Evolutionary conservation across 2,329 filamentous ascomycete genomes (phyloP).

Genomic region (Penicillium sclerotiorum): DNA sequence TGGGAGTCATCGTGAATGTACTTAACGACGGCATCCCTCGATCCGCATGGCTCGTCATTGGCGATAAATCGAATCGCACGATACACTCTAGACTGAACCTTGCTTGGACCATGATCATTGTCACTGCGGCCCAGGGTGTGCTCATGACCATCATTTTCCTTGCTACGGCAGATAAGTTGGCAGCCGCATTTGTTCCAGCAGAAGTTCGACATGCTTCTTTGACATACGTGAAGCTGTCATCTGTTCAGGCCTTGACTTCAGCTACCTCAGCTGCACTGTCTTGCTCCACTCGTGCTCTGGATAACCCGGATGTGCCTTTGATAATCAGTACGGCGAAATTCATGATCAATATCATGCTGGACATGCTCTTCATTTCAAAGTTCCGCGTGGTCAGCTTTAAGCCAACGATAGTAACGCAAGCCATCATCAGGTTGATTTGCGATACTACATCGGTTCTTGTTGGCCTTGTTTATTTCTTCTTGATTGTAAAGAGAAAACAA

Average conservation of each 20-base stretch:
- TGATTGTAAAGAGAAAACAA: slow-evolving; percentile 37
- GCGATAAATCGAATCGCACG: slow-evolving; percentile 60
- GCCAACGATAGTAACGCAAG: slow-evolving; percentile 67
- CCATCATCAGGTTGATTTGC: slow-evolving; percentile 64
- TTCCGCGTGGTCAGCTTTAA: slow-evolving; percentile 60
- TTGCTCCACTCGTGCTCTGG: slow-evolving; percentile 64
- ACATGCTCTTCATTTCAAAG: slow-evolving; percentile 66
- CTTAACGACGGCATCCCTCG: slow-evolving; percentile 73
- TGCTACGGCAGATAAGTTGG: slow-evolving; percentile 57
- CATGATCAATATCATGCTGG: slow-evolving; percentile 66
- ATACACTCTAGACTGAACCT: slow-evolving; percentile 58
- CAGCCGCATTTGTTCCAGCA: slow-evolving; percentile 63
- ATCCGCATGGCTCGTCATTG: slow-evolving; percentile 69
- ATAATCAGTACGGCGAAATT: slow-evolving; percentile 67
- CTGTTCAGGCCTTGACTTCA: slow-evolving; percentile 64
- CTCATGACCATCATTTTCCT: slow-evolving; percentile 64
- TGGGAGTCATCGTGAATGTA: slow-evolving; percentile 67
- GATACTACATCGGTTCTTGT: slow-evolving; percentile 57
- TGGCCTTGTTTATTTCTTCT: slow-evolving; percentile 64
- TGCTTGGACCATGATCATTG: slow-evolving; percentile 60
- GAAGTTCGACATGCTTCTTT: slow-evolving; percentile 61
- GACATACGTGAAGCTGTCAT: slow-evolving; percentile 65
- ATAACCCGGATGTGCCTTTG: slow-evolving; percentile 69
- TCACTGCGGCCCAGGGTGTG: slow-evolving; percentile 60
- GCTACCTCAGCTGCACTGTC: slow-evolving; percentile 66